Conservation (phyloP, 345 rosid genomes). For the Lumnitzera littorea region DNA sequence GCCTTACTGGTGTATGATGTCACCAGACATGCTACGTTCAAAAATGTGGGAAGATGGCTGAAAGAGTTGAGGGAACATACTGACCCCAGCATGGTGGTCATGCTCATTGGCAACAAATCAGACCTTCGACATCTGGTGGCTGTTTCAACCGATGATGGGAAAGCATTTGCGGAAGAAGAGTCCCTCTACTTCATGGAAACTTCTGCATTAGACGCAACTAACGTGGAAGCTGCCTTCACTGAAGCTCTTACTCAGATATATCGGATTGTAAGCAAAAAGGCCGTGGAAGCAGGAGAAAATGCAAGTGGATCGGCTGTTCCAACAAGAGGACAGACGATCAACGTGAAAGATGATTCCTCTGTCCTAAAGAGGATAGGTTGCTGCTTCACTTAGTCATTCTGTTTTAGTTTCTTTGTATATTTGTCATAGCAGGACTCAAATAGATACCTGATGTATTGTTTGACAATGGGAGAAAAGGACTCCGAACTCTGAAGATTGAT, state of each 20-base stretch:
- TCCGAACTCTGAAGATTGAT: no score
- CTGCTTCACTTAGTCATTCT: no score
- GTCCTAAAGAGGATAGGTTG: not conserved
- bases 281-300: conserved; percentile 28
- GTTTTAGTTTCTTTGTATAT: no score
- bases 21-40: conserved; percentile 41
- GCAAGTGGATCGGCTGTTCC: not conserved
- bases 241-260: conserved; percentile 48
- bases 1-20: conserved; percentile 21
- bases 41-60: conserved; percentile 46
- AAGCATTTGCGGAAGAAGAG: conserved; percentile 40
- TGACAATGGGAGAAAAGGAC: no score
- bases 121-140: conserved; percentile 36
- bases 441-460: no score
- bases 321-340: no score
- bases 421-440: no score
- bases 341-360: not conserved
- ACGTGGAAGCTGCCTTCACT: conserved; percentile 42
- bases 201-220: conserved; percentile 42
- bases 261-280: conserved; percentile 40
- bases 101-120: conserved; percentile 25
- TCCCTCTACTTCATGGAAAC: conserved; percentile 51
- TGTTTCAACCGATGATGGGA: conserved; percentile 39
- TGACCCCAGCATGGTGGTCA: conserved; percentile 47
- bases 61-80: conserved; percentile 47